phyloP scores from a whole-genome alignment of 2,329 filamentous ascomycete species.

The Botrytis hyacinthi region DNA sequence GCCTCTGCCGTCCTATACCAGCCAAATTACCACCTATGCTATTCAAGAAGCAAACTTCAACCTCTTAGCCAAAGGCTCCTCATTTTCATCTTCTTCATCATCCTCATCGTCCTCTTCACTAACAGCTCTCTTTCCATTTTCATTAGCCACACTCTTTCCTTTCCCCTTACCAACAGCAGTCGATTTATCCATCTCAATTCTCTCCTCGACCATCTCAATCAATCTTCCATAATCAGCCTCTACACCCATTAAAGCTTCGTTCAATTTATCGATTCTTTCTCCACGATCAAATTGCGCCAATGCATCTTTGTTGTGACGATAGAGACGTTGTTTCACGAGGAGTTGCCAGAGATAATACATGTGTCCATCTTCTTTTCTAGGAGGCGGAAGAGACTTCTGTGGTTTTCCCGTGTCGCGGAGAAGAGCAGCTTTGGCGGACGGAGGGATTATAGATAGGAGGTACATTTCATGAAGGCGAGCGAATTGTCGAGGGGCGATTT shows the following conservation, averaged over 20 bases:
- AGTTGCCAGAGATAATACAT: conserved; percentile 70
- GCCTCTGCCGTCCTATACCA: not conserved
- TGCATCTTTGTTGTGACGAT: conserved; percentile 69
- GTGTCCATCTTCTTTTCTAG: conserved; percentile 53
- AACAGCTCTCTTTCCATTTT: not conserved
- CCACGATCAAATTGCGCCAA: conserved; percentile 65
- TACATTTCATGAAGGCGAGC: conserved; percentile 74
- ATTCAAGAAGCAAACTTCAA: conserved; percentile 22
- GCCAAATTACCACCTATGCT: not conserved
- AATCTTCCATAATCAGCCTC: conserved; percentile 71
- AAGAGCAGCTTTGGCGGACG: conserved; percentile 53
- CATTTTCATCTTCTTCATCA: conserved; percentile 24
- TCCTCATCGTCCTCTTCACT: conserved; percentile 22
- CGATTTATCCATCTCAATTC: conserved; percentile 20
- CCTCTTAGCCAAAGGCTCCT: conserved; percentile 30
- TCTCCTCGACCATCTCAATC: conserved; percentile 41
- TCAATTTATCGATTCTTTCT: conserved; percentile 70
- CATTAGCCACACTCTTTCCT: not conserved
- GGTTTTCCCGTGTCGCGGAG: conserved; percentile 41
- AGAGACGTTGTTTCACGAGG: conserved; percentile 74
- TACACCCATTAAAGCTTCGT: conserved; percentile 65
- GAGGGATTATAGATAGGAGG: conserved; percentile 59
- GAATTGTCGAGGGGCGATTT: conserved; percentile 78
- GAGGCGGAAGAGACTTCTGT: conserved; percentile 5
- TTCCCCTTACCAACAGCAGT: conserved; percentile 12